Evolutionary conservation across 306 rosid species (phyloP).

Genomic region (Quillaja saponaria): DNA sequence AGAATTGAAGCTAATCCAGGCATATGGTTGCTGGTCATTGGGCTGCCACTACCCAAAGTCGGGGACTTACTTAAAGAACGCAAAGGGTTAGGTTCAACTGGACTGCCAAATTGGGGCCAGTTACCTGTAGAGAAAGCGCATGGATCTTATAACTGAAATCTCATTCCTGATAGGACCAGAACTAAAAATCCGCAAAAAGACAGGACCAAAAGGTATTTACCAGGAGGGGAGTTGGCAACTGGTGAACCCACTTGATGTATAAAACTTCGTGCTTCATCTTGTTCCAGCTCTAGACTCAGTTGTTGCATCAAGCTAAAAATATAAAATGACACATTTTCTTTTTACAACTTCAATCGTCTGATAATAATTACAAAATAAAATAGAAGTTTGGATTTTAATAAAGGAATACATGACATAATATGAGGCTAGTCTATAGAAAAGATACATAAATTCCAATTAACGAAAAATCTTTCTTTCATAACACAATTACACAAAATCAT

Average conservation of each 20-base stretch:
- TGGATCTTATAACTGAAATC: conserved; percentile 20
- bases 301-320: conserved; percentile 78
- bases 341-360: conserved; percentile 11
- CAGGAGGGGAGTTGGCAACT: conserved; percentile 81
- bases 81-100: conserved; percentile 70
- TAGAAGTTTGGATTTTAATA: background rate
- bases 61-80: conserved; percentile 69
- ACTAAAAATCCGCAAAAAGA: conserved; percentile 10
- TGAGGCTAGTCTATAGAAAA: conserved; percentile 9
- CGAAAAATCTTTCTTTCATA: background rate
- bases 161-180: conserved; percentile 17
- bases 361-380: background rate
- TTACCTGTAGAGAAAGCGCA: conserved; percentile 46
- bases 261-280: conserved; percentile 69
- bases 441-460: background rate
- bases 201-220: conserved; percentile 42
- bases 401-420: background rate
- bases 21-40: conserved; percentile 63
- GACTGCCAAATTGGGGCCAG: conserved; percentile 83
- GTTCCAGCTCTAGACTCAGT: conserved; percentile 84
- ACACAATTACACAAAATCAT: background rate
- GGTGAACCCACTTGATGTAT: conserved; percentile 83
- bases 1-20: conserved; percentile 86
- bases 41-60: conserved; percentile 65
- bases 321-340: conserved; percentile 10